Evolutionary conservation across 192 early-diverging fungal genomes (phyloP).

Genomic region (Podochytrium sp.): DNA sequence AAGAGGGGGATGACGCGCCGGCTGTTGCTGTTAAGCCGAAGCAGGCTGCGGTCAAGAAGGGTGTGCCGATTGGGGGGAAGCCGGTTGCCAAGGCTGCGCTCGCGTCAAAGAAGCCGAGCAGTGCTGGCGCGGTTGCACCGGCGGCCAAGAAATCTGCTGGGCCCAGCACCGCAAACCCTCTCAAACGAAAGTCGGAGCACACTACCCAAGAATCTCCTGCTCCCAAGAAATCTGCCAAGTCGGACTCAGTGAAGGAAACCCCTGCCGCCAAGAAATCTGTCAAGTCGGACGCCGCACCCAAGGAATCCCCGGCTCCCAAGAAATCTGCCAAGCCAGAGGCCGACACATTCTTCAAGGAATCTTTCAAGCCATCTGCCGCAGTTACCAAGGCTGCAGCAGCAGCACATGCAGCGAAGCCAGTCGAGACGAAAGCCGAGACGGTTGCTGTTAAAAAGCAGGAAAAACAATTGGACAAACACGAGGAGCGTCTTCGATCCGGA

Average conservation of each 20-base stretch:
- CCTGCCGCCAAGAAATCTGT: neutral
- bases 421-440: neutral
- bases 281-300: neutral
- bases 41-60: neutral
- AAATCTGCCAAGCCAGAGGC: neutral
- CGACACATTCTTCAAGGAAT: slow-evolving; percentile 1
- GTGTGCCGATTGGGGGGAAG: neutral
- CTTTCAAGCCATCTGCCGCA: neutral
- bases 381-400: neutral
- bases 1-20: neutral
- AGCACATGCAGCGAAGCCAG: neutral
- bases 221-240: neutral
- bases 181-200: neutral
- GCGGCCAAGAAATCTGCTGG: neutral
- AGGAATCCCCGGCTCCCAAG: neutral
- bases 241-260: neutral
- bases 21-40: neutral
- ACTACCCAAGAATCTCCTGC: neutral
- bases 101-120: neutral
- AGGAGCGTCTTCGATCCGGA: slow-evolving; percentile 4
- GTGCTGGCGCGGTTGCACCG: neutral
- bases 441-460: neutral
- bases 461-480: neutral
- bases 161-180: neutral
- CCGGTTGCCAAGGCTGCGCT: too few relatives aligned